Base-by-base conservation (phyloP, 306 rosid genomes). In the Sicyos edulis region DNA sequence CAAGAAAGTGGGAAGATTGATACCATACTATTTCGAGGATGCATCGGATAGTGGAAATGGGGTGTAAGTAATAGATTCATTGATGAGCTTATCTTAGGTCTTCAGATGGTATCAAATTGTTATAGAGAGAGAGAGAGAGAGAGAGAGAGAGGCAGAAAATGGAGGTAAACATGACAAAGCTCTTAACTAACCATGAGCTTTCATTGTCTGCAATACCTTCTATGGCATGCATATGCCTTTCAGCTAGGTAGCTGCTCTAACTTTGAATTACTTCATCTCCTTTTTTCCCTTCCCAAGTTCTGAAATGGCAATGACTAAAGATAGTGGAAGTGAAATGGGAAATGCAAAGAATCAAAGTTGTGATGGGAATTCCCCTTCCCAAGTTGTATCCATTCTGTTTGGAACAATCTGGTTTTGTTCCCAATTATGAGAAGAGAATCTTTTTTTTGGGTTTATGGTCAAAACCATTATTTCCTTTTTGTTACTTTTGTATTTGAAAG, bases 21-120 rank as follows among this genome's bases (percentile, higher is more conserved):
- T 88, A 5, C 88, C 92, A 24, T 88, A 88, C 77, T 75, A 83
- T 79, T 82, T 80, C 49, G 88, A 88, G 3, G 89, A 87, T 54
- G 83, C 70, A 24, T 83, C 88, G 20, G 88, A 88, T 80, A 86
- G 75, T 10, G 86, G 24, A 44, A 57, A 15, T 3, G 15, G 6
- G 11, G 66, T 22, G 22, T 40, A 64, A 65, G 63, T 17, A 57
- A 56, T 7, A 6, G 61, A 9, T 7, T 7, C 21, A 7, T 20
- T 16, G 54, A 52, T 17, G 22, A 57, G 15, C 63, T 22, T 22
- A 8, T 4, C 63, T 21, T 57, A 20, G 61, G 9, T 56, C 14
- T 54, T n/a, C 17, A 54, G 22, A 5, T 50, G n/a, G 53, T 55
- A 10, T 8, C 60, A 55, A 7, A 26, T 60, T 37, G 29, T 26